Evolutionary conservation across 2,329 filamentous ascomycete genomes (phyloP).

Genomic region (Fusarium verticillioides): DNA sequence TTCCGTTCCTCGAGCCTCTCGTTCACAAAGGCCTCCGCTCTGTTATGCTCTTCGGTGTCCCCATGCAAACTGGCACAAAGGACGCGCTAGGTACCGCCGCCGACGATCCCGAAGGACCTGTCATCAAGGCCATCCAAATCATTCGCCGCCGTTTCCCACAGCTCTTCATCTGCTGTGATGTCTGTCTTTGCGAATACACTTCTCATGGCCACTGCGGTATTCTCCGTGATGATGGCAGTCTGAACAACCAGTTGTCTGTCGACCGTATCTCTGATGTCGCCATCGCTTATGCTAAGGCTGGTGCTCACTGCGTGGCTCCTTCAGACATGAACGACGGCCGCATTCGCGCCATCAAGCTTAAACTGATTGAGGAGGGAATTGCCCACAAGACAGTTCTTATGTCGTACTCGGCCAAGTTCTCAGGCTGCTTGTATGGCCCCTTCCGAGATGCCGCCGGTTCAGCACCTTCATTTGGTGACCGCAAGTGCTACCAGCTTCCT

Average conservation of each 20-base stretch:
- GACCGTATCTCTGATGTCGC: constrained; percentile 97
- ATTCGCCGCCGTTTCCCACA: constrained; percentile 87
- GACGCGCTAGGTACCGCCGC: constrained; percentile 92
- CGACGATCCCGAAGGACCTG: constrained; percentile 92
- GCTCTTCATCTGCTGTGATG: constrained; percentile 90
- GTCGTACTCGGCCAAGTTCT: constrained; percentile 99
- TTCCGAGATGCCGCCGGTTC: constrained; percentile 97
- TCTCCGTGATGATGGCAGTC: constrained; percentile 86
- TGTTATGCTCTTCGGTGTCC: constrained; percentile 96
- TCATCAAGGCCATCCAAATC: constrained; percentile 86
- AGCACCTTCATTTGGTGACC: constrained; percentile 89
- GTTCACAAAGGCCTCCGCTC: constrained; percentile 90
- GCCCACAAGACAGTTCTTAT: constrained; percentile 92
- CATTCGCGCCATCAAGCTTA: constrained; percentile 96
- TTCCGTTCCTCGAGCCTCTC: constrained; percentile 86
- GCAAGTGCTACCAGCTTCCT: constrained; percentile 96
- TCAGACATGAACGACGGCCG: constrained; percentile 99
- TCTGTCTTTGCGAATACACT: constrained; percentile 98
- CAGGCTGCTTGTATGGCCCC: constrained; percentile 93
- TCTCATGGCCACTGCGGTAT: constrained; percentile 98
- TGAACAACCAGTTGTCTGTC: constrained; percentile 94
- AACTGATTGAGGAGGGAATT: constrained; percentile 94
- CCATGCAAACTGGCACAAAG: constrained; percentile 81
- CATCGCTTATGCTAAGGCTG: constrained; percentile 94
- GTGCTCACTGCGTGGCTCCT: constrained; percentile 95